These are phyloP conservation scores for Podaxis sp. DNA, from an alignment of 768 basidiomycete genomes.

Conservation along the genomic window DNA sequence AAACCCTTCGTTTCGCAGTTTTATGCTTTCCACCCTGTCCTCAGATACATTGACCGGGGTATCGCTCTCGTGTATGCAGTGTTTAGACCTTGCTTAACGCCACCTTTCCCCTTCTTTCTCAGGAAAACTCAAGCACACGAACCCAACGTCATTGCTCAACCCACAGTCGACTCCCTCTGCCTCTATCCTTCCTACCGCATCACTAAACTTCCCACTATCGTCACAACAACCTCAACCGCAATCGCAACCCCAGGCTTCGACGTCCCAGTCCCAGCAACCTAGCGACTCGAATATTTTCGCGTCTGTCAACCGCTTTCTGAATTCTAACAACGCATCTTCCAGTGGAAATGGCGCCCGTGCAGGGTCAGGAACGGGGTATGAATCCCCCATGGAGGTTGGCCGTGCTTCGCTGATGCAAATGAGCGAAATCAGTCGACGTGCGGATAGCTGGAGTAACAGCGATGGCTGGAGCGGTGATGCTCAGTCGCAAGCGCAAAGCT, in stretches of 20 bases:
- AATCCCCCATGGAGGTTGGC: conserved; percentile 43
- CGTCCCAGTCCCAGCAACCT: neutral
- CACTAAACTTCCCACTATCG: neutral
- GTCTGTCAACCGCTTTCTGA: neutral
- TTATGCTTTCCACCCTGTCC: conserved; percentile 9
- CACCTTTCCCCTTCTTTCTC: conserved; percentile 7
- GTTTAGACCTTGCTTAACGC: neutral
- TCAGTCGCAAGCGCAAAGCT: neutral
- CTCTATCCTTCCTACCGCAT: conserved; percentile 3
- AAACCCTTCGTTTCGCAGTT: conserved; percentile 14
- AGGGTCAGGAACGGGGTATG: conserved; percentile 12
- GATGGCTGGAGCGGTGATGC: conserved; percentile 32
- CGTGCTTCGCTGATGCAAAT: conserved; percentile 72
- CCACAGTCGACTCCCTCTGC: conserved; percentile 8
- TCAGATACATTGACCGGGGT: neutral
- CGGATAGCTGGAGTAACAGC: conserved; percentile 31
- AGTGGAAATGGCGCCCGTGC: neutral
- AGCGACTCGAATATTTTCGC: neutral
- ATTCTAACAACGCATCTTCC: neutral
- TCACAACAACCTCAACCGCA: neutral
- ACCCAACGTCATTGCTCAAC: conserved; percentile 3
- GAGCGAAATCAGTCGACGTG: conserved; percentile 74
- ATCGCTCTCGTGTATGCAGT: neutral
- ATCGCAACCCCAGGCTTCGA: neutral
- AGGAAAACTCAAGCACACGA: conserved; percentile 1